phyloP scores from a whole-genome alignment of 768 basidiomycete species.

The Russula brevipes region DNA sequence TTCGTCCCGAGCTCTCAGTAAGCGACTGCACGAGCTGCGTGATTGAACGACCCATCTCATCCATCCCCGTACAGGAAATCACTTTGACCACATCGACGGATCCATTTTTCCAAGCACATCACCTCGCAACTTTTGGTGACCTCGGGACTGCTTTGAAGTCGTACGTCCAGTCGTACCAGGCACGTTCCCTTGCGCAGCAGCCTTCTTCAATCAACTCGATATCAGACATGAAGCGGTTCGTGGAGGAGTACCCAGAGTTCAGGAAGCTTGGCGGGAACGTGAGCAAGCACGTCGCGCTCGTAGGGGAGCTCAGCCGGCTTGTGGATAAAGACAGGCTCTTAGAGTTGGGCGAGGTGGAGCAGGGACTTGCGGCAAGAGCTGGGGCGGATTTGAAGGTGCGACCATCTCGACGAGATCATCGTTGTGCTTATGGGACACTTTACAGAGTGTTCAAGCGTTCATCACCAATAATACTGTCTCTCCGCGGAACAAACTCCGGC shows the following conservation, averaged over 20 bases:
- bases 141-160: slow-evolving; percentile 85
- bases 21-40: slow-evolving; percentile 27
- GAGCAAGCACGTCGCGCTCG: slow-evolving; percentile 95
- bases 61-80: slow-evolving; percentile 61
- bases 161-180: slow-evolving; percentile 92
- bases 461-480: slow-evolving; percentile 64
- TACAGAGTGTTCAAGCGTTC: slow-evolving; percentile 76
- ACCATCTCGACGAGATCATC: not conserved
- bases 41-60: not conserved
- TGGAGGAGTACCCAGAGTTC: slow-evolving; percentile 98
- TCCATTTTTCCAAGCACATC: slow-evolving; percentile 87
- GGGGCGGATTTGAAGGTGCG: slow-evolving; percentile 83
- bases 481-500: slow-evolving; percentile 76
- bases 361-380: slow-evolving; percentile 88
- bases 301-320: slow-evolving; percentile 90
- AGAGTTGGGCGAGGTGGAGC: slow-evolving; percentile 91
- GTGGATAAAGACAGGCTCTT: slow-evolving; percentile 82
- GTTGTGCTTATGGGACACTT: not conserved
- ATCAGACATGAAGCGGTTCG: slow-evolving; percentile 92
- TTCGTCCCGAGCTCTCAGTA: slow-evolving; percentile 80
- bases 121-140: slow-evolving; percentile 93
- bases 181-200: slow-evolving; percentile 67
- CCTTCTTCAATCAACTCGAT: slow-evolving; percentile 89
- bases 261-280: slow-evolving; percentile 95
- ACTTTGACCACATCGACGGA: slow-evolving; percentile 89